Base-by-base conservation (phyloP, 129 eudicot genomes). In the Chrysanthemum makinoi region DNA sequence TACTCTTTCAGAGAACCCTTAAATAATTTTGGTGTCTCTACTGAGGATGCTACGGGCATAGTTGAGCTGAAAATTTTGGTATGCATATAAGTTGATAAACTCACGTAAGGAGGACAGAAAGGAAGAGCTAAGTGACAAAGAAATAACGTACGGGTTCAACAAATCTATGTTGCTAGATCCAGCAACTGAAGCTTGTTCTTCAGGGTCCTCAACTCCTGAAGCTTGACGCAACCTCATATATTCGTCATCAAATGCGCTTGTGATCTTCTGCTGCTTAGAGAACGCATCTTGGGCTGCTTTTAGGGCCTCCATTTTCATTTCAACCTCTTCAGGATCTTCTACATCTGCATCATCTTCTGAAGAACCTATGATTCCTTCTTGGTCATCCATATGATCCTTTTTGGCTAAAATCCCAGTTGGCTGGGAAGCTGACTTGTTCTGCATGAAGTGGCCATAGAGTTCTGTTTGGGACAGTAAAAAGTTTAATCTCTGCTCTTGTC, bases 221-320 rank as follows among this genome's bases (percentile, higher is more conserved):
- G 88, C 88, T 49, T 79, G 85, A 16, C 97, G 96, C 68, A 90
- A 78, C 83, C 71, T 89, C 72, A 72, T 74, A 70, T 87, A 85
- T 77, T 94, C 99, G 54, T 77, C 83, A 87, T 94, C 99, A 18
- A 94, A 94, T 15, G 94, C 97, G 81, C 86, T 90, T 46, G 90
- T 83, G 79, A 94, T 81, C 80, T 30, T 82, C 80, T 90, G 90
- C 81, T 94, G 99, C 77, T 90, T 94, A 39, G 94, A 94, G 61
- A 87, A 97, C 30, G 99, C 99, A 82, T 90, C 99, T 65, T 94
- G 99, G 15, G 99, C 99, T 69, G 99, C 99, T 79, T 77, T 89
- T 33, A 94, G 81, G 50, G 99, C 99, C 80, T 94, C 97, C 79
- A 73, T 53, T 78, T 89, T 87, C 73, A 94, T 70, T 64, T 88